Conservation (phyloP, 257 asterid species). For the Solanum neorickii region DNA sequence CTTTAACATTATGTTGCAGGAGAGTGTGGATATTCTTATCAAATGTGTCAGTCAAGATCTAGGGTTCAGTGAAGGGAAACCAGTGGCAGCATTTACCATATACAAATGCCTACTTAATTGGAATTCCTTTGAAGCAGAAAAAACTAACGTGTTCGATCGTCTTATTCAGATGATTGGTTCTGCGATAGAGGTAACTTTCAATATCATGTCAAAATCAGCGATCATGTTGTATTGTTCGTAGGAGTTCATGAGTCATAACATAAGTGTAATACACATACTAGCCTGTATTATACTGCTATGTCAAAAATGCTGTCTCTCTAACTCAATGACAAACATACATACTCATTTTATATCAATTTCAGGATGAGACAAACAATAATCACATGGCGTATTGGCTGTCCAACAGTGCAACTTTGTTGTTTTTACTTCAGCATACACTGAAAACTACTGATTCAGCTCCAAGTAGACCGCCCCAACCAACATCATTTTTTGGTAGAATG, state of each 20-base stretch:
- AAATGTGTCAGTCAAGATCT: conserved; percentile 45
- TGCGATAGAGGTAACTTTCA: conserved; percentile 54
- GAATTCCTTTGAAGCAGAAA: conserved; percentile 83
- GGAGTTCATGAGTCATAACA: background rate
- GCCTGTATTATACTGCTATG: background rate
- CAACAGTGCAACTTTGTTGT: conserved; percentile 61
- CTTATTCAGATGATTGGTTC: conserved; percentile 76
- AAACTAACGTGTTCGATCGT: conserved; percentile 73
- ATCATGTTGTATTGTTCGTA: background rate
- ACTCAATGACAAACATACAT: background rate
- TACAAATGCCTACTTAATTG: conserved; percentile 78
- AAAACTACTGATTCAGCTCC: conserved; percentile 30
- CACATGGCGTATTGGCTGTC: conserved; percentile 81
- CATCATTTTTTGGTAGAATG: conserved; percentile 77
- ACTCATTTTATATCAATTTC: conserved; percentile 4
- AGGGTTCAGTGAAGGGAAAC: conserved; percentile 88
- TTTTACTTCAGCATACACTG: conserved; percentile 64
- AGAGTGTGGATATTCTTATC: conserved; percentile 48
- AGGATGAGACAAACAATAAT: conserved; percentile 55
- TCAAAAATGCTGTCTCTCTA: background rate
- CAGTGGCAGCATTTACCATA: conserved; percentile 75
- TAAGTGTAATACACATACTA: background rate
- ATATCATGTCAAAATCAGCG: background rate
- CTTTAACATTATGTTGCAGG: conserved; percentile 33
- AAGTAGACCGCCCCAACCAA: conserved; percentile 54